Evolutionary conservation across 1,284 basidiomycete genomes (phyloP).

Genomic region (Puccinia coronata): DNA sequence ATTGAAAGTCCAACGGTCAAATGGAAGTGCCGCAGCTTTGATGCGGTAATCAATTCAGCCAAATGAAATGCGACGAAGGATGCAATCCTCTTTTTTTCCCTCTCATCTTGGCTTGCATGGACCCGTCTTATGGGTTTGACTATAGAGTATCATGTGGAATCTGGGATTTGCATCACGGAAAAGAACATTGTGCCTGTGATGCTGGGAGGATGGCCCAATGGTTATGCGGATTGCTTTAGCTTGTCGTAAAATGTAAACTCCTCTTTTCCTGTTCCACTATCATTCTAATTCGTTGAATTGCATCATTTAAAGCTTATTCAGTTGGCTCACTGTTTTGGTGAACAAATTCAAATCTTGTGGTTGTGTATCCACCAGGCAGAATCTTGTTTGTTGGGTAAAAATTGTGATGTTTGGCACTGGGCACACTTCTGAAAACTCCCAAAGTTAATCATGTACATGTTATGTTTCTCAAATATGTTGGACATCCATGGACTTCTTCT

Average conservation of each 20-base stretch:
- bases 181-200: background rate
- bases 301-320: no score
- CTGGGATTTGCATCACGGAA: background rate
- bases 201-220: background rate
- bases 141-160: background rate
- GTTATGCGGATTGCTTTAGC: background rate
- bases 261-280: background rate
- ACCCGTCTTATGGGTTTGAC: background rate
- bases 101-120: background rate
- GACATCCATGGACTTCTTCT: no score
- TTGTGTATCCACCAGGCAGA: no score
- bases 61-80: background rate
- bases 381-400: no score
- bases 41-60: background rate
- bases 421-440: no score
- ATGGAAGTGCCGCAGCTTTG: slow-evolving; percentile 14
- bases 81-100: background rate
- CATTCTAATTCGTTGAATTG: no score
- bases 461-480: no score
- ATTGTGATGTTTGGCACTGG: no score
- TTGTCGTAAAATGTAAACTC: background rate
- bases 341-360: no score
- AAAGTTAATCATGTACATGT: no score
- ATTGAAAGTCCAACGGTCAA: slow-evolving; percentile 31
- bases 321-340: no score